Percentiles rank a stretch among this genome's conserved stretches.
Conservation (phyloP, 2,329 filamentous ascomycete genomes). For the Fusarium irregulare region DNA sequence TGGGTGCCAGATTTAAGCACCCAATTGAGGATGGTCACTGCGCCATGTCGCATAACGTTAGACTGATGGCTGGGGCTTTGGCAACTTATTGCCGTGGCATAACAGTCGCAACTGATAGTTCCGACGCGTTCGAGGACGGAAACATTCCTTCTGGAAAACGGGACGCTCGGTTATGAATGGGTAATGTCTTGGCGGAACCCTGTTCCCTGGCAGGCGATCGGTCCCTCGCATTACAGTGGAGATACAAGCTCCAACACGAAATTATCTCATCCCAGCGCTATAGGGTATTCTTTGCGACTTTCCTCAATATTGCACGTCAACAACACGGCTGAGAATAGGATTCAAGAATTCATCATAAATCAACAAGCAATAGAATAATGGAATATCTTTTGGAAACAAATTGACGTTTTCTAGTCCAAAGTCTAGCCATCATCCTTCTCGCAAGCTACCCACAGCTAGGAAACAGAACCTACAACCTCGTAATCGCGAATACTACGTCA, state of each 20-base stretch:
- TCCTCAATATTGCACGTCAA: background rate
- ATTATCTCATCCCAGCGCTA: background rate
- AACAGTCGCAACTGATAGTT: background rate
- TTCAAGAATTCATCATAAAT: too few species aligned
- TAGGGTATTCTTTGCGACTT: background rate
- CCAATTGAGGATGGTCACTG: background rate
- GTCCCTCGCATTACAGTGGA: background rate
- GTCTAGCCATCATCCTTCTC: too few species aligned
- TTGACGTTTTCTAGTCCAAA: too few species aligned
- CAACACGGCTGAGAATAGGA: too few species aligned
- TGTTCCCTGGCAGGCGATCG: too few species aligned
- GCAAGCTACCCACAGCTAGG: too few species aligned
- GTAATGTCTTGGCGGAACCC: too few species aligned
- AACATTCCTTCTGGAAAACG: background rate
- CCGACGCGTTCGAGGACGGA: background rate
- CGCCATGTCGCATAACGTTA: background rate
- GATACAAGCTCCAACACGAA: accelerated
- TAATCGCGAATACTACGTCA: too few species aligned
- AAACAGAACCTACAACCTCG: too few species aligned
- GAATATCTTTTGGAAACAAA: too few species aligned
- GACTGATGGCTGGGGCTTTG: background rate
- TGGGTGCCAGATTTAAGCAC: too few species aligned
- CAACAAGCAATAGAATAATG: too few species aligned
- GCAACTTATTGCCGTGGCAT: background rate
- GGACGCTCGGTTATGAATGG: background rate